Evolutionary conservation across 1,284 basidiomycete species (phyloP).

Genomic region (Cutaneotrichosporon sp.): DNA sequence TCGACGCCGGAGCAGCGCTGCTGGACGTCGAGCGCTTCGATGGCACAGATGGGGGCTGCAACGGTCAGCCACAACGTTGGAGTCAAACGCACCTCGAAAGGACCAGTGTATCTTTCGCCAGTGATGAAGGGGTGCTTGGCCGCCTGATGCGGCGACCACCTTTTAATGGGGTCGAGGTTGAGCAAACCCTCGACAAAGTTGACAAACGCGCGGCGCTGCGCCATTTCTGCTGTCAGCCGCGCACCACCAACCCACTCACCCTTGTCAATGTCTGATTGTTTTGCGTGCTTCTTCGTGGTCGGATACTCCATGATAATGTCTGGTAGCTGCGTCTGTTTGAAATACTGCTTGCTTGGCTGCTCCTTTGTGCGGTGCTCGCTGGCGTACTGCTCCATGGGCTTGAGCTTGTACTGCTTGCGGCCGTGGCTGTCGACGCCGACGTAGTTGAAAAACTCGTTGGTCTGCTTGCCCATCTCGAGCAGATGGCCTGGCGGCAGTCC

Average conservation of each 20-base stretch:
- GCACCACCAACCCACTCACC: conserved; percentile 53
- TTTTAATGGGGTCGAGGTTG: conserved; percentile 86
- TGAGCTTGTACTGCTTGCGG: conserved; percentile 82
- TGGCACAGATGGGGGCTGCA: conserved; percentile 12
- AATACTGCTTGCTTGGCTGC: conserved; percentile 97
- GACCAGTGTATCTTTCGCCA: conserved; percentile 86
- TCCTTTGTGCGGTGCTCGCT: conserved; percentile 91
- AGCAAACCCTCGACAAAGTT: conserved; percentile 95
- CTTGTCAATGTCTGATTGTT: conserved; percentile 84
- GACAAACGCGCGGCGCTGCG: conserved; percentile 88
- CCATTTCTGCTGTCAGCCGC: conserved; percentile 58
- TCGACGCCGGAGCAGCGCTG: conserved; percentile 6
- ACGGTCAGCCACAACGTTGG: too few relatives aligned
- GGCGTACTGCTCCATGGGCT: conserved; percentile 90
- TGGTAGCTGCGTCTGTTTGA: conserved; percentile 86
- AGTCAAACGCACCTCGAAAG: conserved; percentile 65
- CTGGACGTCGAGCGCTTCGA: conserved; percentile 11
- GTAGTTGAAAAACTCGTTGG: conserved; percentile 85
- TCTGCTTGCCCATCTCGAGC: conserved; percentile 95
- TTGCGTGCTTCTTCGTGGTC: conserved; percentile 70
- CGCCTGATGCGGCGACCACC: conserved; percentile 97
- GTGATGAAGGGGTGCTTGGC: conserved; percentile 96
- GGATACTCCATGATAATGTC: conserved; percentile 96
- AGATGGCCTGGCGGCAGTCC: conserved; percentile 87
- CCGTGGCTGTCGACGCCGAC: conserved; percentile 69